Percentiles rank a stretch among this genome's conserved stretches.
Evolutionary conservation across 2,329 filamentous ascomycete genomes (phyloP).

Genomic region (Beauveria asiatica): DNA sequence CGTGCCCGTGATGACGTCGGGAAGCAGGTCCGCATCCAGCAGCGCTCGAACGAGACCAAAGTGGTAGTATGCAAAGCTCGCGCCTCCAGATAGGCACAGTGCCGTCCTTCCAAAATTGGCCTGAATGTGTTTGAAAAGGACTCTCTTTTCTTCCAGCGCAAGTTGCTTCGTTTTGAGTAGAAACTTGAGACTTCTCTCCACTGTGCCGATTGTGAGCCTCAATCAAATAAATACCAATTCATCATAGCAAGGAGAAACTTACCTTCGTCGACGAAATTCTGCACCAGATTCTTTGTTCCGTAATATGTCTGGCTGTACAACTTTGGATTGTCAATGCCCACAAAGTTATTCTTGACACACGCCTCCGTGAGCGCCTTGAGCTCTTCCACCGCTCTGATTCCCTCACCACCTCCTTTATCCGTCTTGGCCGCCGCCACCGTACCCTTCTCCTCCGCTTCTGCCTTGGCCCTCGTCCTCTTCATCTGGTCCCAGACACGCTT

Average conservation of each 20-base stretch:
- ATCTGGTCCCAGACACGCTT: constrained; percentile 70
- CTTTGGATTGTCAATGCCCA: constrained; percentile 83
- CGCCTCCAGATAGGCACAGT: constrained; percentile 85
- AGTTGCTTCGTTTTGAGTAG: constrained; percentile 61
- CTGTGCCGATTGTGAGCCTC: constrained; percentile 27
- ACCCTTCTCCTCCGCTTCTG: constrained; percentile 40
- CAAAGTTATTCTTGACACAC: constrained; percentile 96
- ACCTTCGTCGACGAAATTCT: constrained; percentile 82
- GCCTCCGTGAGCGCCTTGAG: constrained; percentile 72
- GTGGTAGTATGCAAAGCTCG: constrained; percentile 94
- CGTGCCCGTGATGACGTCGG: constrained; percentile 92
- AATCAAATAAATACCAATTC: not conserved
- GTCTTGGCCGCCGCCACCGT: constrained; percentile 13
- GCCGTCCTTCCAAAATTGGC: constrained; percentile 91
- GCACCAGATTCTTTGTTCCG: constrained; percentile 90
- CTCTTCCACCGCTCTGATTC: constrained; percentile 57
- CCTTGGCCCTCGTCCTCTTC: constrained; percentile 50
- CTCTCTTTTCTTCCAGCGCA: constrained; percentile 63
- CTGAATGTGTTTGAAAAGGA: constrained; percentile 77
- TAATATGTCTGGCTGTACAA: constrained; percentile 98
- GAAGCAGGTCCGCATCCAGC: constrained; percentile 75
- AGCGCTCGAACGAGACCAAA: constrained; percentile 87
- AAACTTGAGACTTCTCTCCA: constrained; percentile 58
- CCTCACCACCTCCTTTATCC: constrained; percentile 26
- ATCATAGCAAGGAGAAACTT: constrained; percentile 18